These are phyloP conservation scores for Secale cereale DNA, from an alignment of 176 grass and related monocot genomes.

Conservation along the genomic window DNA sequence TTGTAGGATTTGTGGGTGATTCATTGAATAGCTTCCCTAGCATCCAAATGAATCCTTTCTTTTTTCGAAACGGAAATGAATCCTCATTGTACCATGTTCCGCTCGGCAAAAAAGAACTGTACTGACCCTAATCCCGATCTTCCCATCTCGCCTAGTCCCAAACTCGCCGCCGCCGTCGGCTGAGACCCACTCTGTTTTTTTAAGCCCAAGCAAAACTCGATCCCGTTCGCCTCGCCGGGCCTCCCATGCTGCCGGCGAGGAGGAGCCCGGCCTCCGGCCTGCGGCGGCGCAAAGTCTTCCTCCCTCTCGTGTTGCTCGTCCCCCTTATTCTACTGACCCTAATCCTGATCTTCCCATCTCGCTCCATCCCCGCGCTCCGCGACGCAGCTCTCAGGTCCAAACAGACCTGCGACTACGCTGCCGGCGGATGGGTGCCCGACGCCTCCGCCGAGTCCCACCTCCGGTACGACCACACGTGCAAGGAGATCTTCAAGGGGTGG, in stretches of 20 bases:
- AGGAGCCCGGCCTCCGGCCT: constrained; percentile 8
- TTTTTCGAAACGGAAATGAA: too few relatives aligned
- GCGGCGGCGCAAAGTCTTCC: constrained; percentile 20
- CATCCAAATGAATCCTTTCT: too few relatives aligned
- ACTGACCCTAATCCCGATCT: too few relatives aligned
- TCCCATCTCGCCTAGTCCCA: too few relatives aligned
- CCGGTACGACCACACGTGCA: constrained; percentile 74
- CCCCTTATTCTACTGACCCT: constrained; percentile 19
- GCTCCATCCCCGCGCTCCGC: background rate
- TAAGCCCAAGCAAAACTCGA: background rate
- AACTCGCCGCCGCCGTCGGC: background rate
- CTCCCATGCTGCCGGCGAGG: constrained; percentile 40
- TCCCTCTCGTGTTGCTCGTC: background rate
- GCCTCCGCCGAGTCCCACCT: background rate
- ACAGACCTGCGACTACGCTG: constrained; percentile 54
- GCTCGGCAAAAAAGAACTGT: too few relatives aligned
- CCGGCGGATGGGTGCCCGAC: constrained; percentile 60
- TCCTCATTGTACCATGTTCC: too few relatives aligned
- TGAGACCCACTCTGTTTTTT: background rate
- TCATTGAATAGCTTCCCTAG: too few relatives aligned
- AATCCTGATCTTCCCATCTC: background rate
- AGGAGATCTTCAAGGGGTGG: constrained; percentile 95
- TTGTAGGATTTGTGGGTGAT: too few relatives aligned
- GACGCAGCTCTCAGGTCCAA: background rate
- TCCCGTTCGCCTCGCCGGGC: background rate